Base-by-base conservation (phyloP, 2,329 filamentous ascomycete species). In the Neonectria hederae region DNA sequence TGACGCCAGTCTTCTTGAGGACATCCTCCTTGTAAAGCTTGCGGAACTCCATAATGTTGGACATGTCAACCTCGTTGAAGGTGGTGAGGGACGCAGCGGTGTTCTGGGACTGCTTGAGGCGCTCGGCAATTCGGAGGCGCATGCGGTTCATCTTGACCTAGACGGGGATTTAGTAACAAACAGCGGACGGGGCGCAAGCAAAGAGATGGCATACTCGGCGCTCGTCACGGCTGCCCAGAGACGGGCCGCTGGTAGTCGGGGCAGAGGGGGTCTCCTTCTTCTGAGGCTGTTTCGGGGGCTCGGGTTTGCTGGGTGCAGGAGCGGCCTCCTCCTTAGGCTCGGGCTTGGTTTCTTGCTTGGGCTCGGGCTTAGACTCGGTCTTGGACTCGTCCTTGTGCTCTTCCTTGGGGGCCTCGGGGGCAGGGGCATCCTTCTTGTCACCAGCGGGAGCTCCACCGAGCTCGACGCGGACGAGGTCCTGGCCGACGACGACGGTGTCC, bases 131-230 rank as follows among this genome's bases (percentile, higher is more conserved):
- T 67, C 96, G 91, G 66, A 98, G 89, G 70, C 96, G 94, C 96
- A 99, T 99, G 70, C 96, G 93, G 86, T 98, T 98, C 96, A 99
- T 99, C 87, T 99, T 99, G 76, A 98, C 93, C 92, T 96, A 74
- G 60, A 68, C 22, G 56, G 9, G 54, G 28, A 14, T 9, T 68
- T 54, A 68, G 59, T 17, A 62, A 42, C 6, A 32, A 63, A 14
- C 22, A 7, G 24, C 11, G 28, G 24, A 7, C 11, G 61, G 24
- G 17, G 9, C 10, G 19, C 30, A 22, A 21, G 30, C 13, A 22
- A 5, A 9, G 5, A 10, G 2, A 9, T 13, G 42, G 83, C 92
- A 71, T 88, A 95, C 94, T 66, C 94, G 89, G 69, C 93, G 91
- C 84, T 99, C 95, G 72, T 96, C 93, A 62, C 95, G 91, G 81